A percentile compares a stretch with the other conserved stretches of the same genome.
These are phyloP conservation scores for Paraphoma chrysanthemicola DNA, from an alignment of 2,329 filamentous ascomycete genomes.

Conservation along the genomic window DNA sequence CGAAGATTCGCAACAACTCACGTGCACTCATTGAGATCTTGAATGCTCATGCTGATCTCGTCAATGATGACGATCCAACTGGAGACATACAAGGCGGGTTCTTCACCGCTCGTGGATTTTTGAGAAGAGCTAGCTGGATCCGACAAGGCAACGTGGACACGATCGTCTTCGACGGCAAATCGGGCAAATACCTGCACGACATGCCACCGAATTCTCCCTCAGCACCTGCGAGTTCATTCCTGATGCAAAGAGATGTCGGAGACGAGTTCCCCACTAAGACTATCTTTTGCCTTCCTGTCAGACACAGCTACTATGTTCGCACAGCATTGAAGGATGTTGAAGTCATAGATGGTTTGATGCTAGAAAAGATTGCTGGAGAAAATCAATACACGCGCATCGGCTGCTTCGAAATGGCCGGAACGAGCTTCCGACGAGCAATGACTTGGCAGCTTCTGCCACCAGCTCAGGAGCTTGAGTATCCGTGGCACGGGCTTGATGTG, in stretches of 20 bases:
- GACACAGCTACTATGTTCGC: not conserved
- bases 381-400: not conserved
- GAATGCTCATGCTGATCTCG: not conserved
- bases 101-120: not conserved
- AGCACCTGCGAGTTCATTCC: not conserved
- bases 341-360: constrained; percentile 1
- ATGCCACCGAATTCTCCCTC: not conserved
- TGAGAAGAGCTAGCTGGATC: not conserved
- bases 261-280: not conserved
- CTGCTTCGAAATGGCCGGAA: not conserved
- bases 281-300: constrained; percentile 1
- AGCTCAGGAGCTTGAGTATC: not conserved
- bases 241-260: not conserved
- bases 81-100: not conserved
- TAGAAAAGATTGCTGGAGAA: not conserved
- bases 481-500: not conserved
- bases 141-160: not conserved
- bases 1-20: not conserved
- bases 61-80: not conserved
- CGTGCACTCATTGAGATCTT: not conserved
- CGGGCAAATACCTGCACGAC: not conserved
- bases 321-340: not conserved
- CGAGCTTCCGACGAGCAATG: not conserved
- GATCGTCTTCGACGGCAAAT: constrained; percentile 2
- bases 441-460: not conserved